A percentile compares a stretch with the other conserved stretches of the same genome.
Conservation (phyloP, 1,284 basidiomycete species). For the Rhodotorula sp. region DNA sequence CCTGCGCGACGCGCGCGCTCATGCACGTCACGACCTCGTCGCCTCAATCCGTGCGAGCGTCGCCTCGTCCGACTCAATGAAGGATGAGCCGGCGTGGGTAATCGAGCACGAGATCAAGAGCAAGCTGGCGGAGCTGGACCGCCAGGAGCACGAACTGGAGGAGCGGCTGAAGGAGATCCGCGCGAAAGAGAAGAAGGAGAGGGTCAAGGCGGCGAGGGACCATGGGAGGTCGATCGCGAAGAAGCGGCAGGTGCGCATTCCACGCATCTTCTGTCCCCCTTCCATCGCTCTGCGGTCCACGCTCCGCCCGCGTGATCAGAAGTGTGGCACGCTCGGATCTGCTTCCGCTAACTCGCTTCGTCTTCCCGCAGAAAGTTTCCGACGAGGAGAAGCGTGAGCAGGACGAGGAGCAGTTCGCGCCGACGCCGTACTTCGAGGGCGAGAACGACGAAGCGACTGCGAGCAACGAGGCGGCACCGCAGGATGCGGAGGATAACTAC, state of each 20-base stretch:
- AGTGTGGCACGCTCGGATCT: too few species aligned
- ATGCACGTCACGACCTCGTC: conserved; percentile 35
- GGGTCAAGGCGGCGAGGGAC: conserved; percentile 52
- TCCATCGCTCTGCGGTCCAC: too few species aligned
- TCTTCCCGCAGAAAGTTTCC: conserved; percentile 8
- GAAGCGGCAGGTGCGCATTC: conserved; percentile 62
- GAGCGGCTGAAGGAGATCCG: conserved; percentile 44
- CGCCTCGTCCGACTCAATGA: conserved; percentile 13
- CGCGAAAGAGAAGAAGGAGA: conserved; percentile 21
- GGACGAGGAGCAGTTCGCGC: conserved; percentile 66
- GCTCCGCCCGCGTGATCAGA: background rate
- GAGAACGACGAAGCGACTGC: conserved; percentile 23
- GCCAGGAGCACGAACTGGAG: conserved; percentile 49
- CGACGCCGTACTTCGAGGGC: conserved; percentile 55
- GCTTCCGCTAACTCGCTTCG: background rate
- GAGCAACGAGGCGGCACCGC: conserved; percentile 53
- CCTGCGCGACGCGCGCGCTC: conserved; percentile 47
- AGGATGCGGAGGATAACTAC: conserved; percentile 58
- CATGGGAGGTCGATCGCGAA: conserved; percentile 59
- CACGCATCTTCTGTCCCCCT: background rate
- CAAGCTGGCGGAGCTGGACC: conserved; percentile 44
- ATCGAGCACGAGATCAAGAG: conserved; percentile 50
- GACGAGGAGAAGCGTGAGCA: conserved; percentile 34
- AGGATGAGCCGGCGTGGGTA: conserved; percentile 54
- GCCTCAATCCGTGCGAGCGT: conserved; percentile 31